phyloP scores from a whole-genome alignment of 331 rosid genomes.

The Rosa hybrid region DNA sequence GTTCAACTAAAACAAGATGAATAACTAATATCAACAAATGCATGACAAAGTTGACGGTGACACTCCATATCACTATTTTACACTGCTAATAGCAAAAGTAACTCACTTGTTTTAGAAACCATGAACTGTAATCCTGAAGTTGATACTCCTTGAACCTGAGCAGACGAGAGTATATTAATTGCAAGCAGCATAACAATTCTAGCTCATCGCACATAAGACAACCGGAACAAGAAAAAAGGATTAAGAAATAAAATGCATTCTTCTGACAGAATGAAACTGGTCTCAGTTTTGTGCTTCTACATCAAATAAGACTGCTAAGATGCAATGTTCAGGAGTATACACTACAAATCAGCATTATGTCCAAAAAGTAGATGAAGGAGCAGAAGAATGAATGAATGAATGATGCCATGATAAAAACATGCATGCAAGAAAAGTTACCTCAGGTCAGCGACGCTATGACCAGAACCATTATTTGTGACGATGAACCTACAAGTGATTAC shows the following conservation, averaged over 20 bases:
- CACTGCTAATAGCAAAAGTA: slow-evolving; percentile 2
- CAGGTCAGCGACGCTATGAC: slow-evolving; percentile 72
- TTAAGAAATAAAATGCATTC: neutral
- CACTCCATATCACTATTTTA: slow-evolving; percentile 11
- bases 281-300: neutral
- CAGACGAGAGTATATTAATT: slow-evolving; percentile 29
- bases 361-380: slow-evolving; percentile 12
- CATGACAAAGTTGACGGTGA: neutral
- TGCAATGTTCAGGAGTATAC: neutral
- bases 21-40: slow-evolving; percentile 22
- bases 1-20: slow-evolving; percentile 57
- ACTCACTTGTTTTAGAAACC: slow-evolving; percentile 86
- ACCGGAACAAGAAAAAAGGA: slow-evolving; percentile 2
- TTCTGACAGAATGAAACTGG: neutral
- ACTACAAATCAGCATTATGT: neutral
- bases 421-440: slow-evolving; percentile 47
- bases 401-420: neutral
- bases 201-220: slow-evolving; percentile 11
- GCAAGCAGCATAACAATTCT: slow-evolving; percentile 11
- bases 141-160: slow-evolving; percentile 93
- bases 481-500: slow-evolving; percentile 61
- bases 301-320: neutral
- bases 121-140: slow-evolving; percentile 86
- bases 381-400: neutral
- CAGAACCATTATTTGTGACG: slow-evolving; percentile 86